Evolutionary conservation across 345 rosid genomes (phyloP), one percentile per base, ranked within the genome.

Genomic region (Salix dunnii): DNA sequence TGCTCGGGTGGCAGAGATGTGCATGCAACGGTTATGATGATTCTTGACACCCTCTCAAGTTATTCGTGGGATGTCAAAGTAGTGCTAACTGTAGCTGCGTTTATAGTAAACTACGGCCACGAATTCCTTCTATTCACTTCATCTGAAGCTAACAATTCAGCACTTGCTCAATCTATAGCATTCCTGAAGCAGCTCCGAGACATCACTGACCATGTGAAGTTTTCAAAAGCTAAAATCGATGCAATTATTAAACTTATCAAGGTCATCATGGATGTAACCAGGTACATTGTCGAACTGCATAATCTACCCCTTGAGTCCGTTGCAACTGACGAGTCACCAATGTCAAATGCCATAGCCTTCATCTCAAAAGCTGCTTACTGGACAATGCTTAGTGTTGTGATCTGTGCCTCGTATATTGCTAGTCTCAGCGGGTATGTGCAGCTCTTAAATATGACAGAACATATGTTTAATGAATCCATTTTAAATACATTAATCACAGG

Each of bases 21-120:
- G 2, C 85, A 84, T 71, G 78, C 80, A 25, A 85, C 84, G 53
- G 79, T 87, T 10, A 84, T 85, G 85, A 73, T 66, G 27, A 65
- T 89, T 63, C 80, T 89, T 53, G 72, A 83, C 84, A 62, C 46
- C 13, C 80, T 87, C 27, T 79, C 88, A 14, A 67, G 74, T 82
- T 85, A 79, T 31, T 74, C 83, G 0, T 87, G 91, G 91, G 90
- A 89, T 40, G 89, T 86, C 1, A 87, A 89, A 82, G 73, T 82
- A 71, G 85, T 87, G 78, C 69, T 89, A 72, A 74, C 80, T 20
- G 53, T 89, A 10, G 90, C 91, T 2, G 91, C 91, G 18, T 88
- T 89, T 25, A 83, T 86, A 0, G 79, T 76, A 68, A 84, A 71
- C 68, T 85, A 82, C 62, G 91, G 89, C 14, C 51, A 13, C 5